These are phyloP conservation scores for Hirsutella thompsonii DNA, from an alignment of 2,329 filamentous ascomycete genomes.

Conservation along the genomic window DNA sequence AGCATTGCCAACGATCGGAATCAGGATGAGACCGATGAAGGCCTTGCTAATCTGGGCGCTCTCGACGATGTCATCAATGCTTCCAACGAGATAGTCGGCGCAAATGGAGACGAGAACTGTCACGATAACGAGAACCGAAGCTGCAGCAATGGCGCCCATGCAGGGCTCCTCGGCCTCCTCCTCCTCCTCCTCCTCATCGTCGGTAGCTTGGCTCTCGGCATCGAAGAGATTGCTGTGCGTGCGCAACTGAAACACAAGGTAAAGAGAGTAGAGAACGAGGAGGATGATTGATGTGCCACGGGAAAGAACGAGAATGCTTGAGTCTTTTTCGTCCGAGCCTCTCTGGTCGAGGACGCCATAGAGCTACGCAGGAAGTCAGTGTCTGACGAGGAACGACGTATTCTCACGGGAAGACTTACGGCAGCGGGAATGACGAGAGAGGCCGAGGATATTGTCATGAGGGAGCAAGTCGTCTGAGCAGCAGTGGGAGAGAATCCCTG, in stretches of 20 bases:
- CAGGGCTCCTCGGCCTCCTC: constrained; percentile 31
- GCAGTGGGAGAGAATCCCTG: constrained; percentile 65
- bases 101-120: constrained; percentile 61
- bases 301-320: constrained; percentile 57
- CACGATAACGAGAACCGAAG: constrained; percentile 51
- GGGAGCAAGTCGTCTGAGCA: constrained; percentile 62
- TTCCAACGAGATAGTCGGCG: constrained; percentile 66
- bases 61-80: constrained; percentile 60
- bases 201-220: constrained; percentile 20
- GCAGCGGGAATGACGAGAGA: constrained; percentile 70
- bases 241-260: constrained; percentile 65
- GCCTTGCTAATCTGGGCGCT: constrained; percentile 63
- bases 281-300: constrained; percentile 67
- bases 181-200: constrained; percentile 26
- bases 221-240: constrained; percentile 66
- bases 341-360: constrained; percentile 48
- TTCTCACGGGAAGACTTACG: constrained; percentile 19
- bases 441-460: constrained; percentile 65
- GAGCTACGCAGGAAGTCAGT: constrained; percentile 26
- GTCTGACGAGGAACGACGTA: neutral
- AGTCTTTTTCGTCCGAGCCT: constrained; percentile 24
- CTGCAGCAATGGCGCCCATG: constrained; percentile 52
- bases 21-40: constrained; percentile 68
- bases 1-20: constrained; percentile 70
- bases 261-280: constrained; percentile 61